Percentiles rank a stretch among this genome's conserved stretches.
Conservation (phyloP, 164 flowering plant species). For the Vitis rotundifolia region DNA sequence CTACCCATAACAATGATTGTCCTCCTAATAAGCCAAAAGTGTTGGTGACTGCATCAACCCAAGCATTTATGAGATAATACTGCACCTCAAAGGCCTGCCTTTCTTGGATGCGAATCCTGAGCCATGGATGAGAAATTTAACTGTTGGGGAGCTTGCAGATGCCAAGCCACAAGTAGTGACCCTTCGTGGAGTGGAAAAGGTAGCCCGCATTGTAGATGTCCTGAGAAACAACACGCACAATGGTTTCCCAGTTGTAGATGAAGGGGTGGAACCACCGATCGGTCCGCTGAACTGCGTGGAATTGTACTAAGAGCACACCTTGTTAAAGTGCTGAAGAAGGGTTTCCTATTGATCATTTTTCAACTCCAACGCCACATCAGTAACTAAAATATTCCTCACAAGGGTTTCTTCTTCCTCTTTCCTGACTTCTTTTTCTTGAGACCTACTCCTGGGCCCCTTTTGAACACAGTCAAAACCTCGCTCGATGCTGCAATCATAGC, state of each 20-base stretch:
- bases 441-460: slow-evolving; percentile 41
- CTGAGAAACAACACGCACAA: slow-evolving; percentile 73
- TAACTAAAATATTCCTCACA: slow-evolving; percentile 2
- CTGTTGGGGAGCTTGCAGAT: slow-evolving; percentile 78
- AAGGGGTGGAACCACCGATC: slow-evolving; percentile 36
- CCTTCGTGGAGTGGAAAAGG: slow-evolving; percentile 81
- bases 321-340: slow-evolving; percentile 62
- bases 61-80: slow-evolving; percentile 83
- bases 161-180: slow-evolving; percentile 69
- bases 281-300: slow-evolving; percentile 65
- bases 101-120: slow-evolving; percentile 83
- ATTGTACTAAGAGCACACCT: slow-evolving; percentile 76
- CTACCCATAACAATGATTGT: slow-evolving; percentile 93
- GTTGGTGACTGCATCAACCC: slow-evolving; percentile 87
- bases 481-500: slow-evolving; percentile 68
- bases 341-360: slow-evolving; percentile 27
- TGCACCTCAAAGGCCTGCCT: slow-evolving; percentile 84
- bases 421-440: slow-evolving; percentile 58
- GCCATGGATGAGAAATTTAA: slow-evolving; percentile 86
- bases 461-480: slow-evolving; percentile 80
- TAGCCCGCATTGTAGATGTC: slow-evolving; percentile 64
- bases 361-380: too few relatives aligned
- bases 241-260: slow-evolving; percentile 84
- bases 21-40: slow-evolving; percentile 76
- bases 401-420: slow-evolving; percentile 53